Conservation (phyloP, 2,329 filamentous ascomycete genomes). For the Plenodomus tracheiphilus region DNA sequence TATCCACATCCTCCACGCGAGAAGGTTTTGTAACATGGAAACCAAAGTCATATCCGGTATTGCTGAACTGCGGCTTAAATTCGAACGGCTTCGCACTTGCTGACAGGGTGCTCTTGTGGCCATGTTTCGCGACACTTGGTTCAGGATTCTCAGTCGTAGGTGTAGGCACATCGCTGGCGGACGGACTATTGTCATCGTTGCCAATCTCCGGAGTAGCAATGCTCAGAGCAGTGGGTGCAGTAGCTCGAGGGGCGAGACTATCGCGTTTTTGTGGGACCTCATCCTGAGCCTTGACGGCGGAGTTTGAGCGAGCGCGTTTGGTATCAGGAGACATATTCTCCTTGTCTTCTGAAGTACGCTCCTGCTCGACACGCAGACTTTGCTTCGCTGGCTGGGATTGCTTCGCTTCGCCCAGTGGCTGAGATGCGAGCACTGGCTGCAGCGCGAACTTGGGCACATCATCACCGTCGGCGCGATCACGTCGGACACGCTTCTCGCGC, state of each 20-base stretch:
- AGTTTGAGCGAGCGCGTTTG: conserved; percentile 22
- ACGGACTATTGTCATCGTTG: conserved; percentile 25
- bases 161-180: conserved; percentile 33
- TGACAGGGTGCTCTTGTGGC: conserved; percentile 61
- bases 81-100: conserved; percentile 72
- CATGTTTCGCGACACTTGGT: conserved; percentile 30
- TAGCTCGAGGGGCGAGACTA: conserved; percentile 6
- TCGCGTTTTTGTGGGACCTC: conserved; percentile 19
- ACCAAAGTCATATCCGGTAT: conserved; percentile 41
- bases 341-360: conserved; percentile 38
- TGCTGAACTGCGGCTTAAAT: conserved; percentile 41
- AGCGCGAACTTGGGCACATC: conserved; percentile 74
- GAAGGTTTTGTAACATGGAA: conserved; percentile 46
- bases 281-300: conserved; percentile 30
- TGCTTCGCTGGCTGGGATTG: conserved; percentile 26
- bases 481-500: conserved; percentile 75
- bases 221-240: conserved; percentile 15
- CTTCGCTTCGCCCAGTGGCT: conserved; percentile 35
- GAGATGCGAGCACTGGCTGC: conserved; percentile 44
- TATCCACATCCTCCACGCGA: conserved; percentile 27
- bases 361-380: conserved; percentile 22
- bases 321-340: conserved; percentile 41
- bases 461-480: conserved; percentile 67
- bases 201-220: conserved; percentile 13
- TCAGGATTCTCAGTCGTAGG: conserved; percentile 34